Evolutionary conservation across 2,329 filamentous ascomycete species (phyloP), one percentile per base, ranked within the genome.

Genomic region (Cytospora schulzeri): DNA sequence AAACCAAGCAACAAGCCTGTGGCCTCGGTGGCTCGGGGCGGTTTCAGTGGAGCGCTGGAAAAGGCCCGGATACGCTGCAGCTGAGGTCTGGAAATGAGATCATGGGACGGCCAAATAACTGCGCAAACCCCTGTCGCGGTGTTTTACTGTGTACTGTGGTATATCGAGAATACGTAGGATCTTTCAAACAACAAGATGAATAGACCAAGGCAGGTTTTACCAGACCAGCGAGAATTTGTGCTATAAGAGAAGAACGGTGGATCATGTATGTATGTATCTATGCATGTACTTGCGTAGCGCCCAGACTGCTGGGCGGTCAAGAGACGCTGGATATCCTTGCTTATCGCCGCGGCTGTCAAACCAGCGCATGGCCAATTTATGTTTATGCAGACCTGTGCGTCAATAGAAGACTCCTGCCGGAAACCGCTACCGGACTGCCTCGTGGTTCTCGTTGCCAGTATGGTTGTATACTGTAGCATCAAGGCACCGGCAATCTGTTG

Each of bases 1-100:
- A 61, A n/a, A n/a, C n/a, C 62, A 58, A 65, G 65, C 54, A 61
- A 66, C 45, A 62, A 61, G 65, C 65, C 65, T 66, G 62, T 57
- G 61, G 62, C 62, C 45, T 48, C 65, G 65, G 65, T 41, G 65
- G 61, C 56, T 64, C 65, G 58, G 65, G 51, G 45, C 54, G 58
- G 45, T 52, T 57, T 26, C 50, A 52, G 65, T 65, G 62, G 65
- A 65, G 62, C 57, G 64, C 62, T 48, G 54, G 53, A 66, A 61
- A 66, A 66, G 65, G 65, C 54, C 65, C 65, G 65, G 65, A 66
- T 66, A 57, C 56, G 48, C 58, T 66, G 64, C 64, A 65, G 62
- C 55, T 22, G 45, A 66, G 54, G 57, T 53, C 57, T 57, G 51
- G 48, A 17, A 41, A 66, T 66, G 65, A 66, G 65, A 66, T 65